Conservation (phyloP, 495 filamentous ascomycete genomes). For the Penicillium antarcticum region DNA sequence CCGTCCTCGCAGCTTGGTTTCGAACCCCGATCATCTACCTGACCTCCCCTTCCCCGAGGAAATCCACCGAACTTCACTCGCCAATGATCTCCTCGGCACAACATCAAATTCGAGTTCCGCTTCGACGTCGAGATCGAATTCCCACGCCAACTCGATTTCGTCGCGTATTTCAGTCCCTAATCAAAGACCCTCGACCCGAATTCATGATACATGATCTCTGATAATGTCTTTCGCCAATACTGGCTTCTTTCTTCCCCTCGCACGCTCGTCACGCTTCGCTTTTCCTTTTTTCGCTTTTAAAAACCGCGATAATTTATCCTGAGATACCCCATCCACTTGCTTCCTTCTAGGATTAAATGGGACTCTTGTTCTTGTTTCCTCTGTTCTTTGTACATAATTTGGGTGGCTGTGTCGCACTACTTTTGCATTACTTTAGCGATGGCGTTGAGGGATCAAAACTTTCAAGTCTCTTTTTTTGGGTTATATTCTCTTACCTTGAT, state of each 20-base stretch:
- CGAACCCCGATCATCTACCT: slow-evolving; percentile 28
- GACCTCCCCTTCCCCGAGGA: slow-evolving; percentile 23
- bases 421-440: slow-evolving; percentile 6
- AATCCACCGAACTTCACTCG: slow-evolving; percentile 2
- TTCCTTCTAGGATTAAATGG: neutral
- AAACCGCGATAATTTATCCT: neutral
- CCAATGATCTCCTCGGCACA: neutral
- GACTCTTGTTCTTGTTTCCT: too few relatives aligned
- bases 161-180: neutral
- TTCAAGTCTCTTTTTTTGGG: neutral
- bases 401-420: neutral
- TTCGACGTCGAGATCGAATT: neutral
- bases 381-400: neutral
- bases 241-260: too few relatives aligned
- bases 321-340: neutral
- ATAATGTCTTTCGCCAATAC: too few relatives aligned
- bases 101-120: neutral
- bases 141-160: neutral
- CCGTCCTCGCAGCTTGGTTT: slow-evolving; percentile 35
- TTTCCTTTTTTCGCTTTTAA: neutral
- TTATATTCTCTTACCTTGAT: neutral
- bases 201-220: neutral
- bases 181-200: neutral
- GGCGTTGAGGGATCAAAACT: neutral
- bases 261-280: neutral